These are phyloP conservation scores for Pharnaceum exiguum DNA, from an alignment of 148 eudicot genomes.

Conservation along the genomic window DNA sequence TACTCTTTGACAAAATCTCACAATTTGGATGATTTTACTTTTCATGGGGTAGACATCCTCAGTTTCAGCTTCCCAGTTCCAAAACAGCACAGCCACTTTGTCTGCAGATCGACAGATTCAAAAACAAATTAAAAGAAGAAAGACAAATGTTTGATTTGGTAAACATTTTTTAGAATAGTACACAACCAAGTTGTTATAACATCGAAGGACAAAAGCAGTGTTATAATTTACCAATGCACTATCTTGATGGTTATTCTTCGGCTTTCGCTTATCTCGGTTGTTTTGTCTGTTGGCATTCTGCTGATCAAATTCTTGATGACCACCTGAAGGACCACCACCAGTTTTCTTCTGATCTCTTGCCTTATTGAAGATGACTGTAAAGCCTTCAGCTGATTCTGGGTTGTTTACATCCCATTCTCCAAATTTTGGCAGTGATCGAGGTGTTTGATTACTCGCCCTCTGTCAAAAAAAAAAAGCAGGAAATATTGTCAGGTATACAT, in stretches of 20 bases:
- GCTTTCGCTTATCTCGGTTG: slow-evolving; percentile 16
- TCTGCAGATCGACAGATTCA: too few species aligned
- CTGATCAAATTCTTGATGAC: slow-evolving; percentile 1
- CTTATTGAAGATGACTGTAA: slow-evolving; percentile 49
- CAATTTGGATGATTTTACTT: too few species aligned
- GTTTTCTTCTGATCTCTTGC: slow-evolving; percentile 82
- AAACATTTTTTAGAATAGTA: too few species aligned
- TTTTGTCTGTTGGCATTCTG: slow-evolving; percentile 10
- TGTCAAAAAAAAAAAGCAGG: background rate
- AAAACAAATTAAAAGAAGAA: too few species aligned
- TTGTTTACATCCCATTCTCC: slow-evolving; percentile 62
- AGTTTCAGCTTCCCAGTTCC: too few species aligned
- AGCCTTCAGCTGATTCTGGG: slow-evolving; percentile 42
- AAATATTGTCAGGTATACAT: background rate
- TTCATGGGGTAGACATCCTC: too few species aligned
- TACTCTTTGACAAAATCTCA: too few species aligned
- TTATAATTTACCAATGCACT: background rate
- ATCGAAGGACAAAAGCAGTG: too few species aligned
- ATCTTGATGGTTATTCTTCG: background rate
- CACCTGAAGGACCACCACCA: slow-evolving; percentile 23
- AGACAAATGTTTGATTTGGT: too few species aligned
- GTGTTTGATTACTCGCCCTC: slow-evolving; percentile 6
- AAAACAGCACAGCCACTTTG: too few species aligned
- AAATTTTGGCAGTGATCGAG: slow-evolving; percentile 42
- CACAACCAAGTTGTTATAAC: too few species aligned